Base-by-base conservation (phyloP, 768 basidiomycete genomes). In the Leccinum rimulosum region DNA sequence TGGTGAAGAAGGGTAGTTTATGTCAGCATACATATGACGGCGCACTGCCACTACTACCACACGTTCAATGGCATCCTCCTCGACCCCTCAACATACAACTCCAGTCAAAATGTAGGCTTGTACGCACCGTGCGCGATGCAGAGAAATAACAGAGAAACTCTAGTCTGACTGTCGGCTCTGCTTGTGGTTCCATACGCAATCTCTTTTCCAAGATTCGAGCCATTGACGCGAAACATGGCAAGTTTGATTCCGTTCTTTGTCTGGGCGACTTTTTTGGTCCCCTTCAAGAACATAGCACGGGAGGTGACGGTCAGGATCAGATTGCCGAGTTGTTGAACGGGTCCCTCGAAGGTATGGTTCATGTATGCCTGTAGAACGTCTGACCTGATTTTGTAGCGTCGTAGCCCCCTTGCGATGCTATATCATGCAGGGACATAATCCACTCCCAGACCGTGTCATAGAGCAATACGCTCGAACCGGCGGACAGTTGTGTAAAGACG, bases 171-270 rank as follows among this genome's bases (percentile, higher is more conserved):
- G 86, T 95, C 48, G 95, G 95, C 15, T 85, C 94, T 53, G 85
- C 90, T 6, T 75, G 79, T 35, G 94, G 94, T 28, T 82, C 84
- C 1, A 84, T 97, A 68, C 74, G 79, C 33, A 81, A 84, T n/a
- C 79, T 95, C 30, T 88, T 93, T 67, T 72, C 82, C 58, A 97
- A 94, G 78, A 82, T 98, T 66, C 86, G 84, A 60, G 75, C 84
- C 30, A 92, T 97, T 64, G 86, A 98, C 76, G 80, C 85, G 55
- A 97, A 96, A 75, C 91, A 97, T 73, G 95, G 95, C 61, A 91
- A 91, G 70, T 98, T 98, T 70, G 90, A 93, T 68, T 81, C 92
- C 56, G 82, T 87, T 7, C 79, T 95, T 54, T 92, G 90, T 64
- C 76, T 79, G 7, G 93, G 93, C n/a, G 89, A 93, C 73, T 94